A percentile compares a stretch with the other conserved stretches of the same genome.
Evolutionary conservation across 306 rosid species (phyloP).

Genomic region (Gastrolobium bilobum): DNA sequence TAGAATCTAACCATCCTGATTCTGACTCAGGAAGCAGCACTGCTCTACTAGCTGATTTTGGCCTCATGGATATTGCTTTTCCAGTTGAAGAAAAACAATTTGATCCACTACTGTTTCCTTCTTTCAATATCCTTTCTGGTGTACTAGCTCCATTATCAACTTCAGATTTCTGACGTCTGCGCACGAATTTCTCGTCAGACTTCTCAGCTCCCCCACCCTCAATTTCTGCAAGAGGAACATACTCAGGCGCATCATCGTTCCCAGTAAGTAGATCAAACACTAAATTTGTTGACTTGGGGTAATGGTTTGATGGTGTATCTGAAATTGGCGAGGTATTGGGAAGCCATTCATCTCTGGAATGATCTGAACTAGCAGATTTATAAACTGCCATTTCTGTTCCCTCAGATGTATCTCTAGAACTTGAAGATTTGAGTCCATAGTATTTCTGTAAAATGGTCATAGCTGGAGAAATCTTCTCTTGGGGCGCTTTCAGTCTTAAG

Average conservation of each 20-base stretch:
- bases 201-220: slow-evolving; percentile 65
- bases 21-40: slow-evolving; percentile 61
- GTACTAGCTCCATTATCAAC: slow-evolving; percentile 62
- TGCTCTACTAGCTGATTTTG: slow-evolving; percentile 74
- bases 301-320: slow-evolving; percentile 46
- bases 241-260: slow-evolving; percentile 53
- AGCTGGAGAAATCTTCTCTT: slow-evolving; percentile 61
- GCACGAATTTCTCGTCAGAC: slow-evolving; percentile 79
- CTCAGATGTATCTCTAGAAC: slow-evolving; percentile 44
- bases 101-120: slow-evolving; percentile 65
- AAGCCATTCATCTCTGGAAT: slow-evolving; percentile 57
- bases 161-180: slow-evolving; percentile 81
- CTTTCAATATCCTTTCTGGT: slow-evolving; percentile 68
- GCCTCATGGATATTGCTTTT: slow-evolving; percentile 71
- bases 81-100: slow-evolving; percentile 69
- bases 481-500: slow-evolving; percentile 62
- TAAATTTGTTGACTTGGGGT: slow-evolving; percentile 55
- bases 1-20: slow-evolving; percentile 67
- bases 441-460: slow-evolving; percentile 76
- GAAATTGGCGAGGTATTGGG: slow-evolving; percentile 58
- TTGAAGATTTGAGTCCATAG: slow-evolving; percentile 67
- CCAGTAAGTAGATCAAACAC: slow-evolving; percentile 61
- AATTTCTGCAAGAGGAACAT: slow-evolving; percentile 53
- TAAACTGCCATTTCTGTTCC: slow-evolving; percentile 75
- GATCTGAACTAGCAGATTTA: slow-evolving; percentile 57